phyloP scores from a whole-genome alignment of 495 filamentous ascomycete genomes.

The Lasiosphaeriaceae sp. region DNA sequence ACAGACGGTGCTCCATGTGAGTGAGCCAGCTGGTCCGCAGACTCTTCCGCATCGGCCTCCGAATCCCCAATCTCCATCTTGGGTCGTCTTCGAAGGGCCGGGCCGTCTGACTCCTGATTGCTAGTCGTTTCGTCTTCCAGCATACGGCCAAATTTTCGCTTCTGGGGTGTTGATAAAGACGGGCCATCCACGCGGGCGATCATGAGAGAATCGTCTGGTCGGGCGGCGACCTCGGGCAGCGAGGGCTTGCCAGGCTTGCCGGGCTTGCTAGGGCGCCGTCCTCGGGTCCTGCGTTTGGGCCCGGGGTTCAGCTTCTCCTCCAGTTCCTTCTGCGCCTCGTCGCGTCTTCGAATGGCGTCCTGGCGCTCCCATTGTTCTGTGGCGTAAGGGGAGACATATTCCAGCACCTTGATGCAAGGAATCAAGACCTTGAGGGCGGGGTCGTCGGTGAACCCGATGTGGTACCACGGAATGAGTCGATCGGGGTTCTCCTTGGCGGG shows the following conservation, averaged over 20 bases:
- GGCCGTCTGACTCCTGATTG: conserved; percentile 19
- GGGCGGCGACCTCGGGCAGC: background rate
- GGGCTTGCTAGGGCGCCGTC: conserved; percentile 13
- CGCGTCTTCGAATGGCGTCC: conserved; percentile 25
- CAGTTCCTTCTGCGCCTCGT: conserved; percentile 16
- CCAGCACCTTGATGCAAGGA: conserved; percentile 33
- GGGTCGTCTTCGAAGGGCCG: background rate
- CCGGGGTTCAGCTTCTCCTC: conserved; percentile 9
- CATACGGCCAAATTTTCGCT: conserved; percentile 11
- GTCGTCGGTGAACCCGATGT: conserved; percentile 41
- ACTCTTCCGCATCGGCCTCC: background rate
- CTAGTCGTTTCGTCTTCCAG: conserved; percentile 7
- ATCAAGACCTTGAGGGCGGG: conserved; percentile 36
- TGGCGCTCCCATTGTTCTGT: conserved; percentile 44
- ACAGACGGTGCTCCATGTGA: background rate
- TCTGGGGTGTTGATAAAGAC: conserved; percentile 31
- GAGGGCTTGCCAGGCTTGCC: background rate
- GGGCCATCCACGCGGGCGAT: conserved; percentile 23
- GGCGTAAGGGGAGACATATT: conserved; percentile 43
- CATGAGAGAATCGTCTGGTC: conserved; percentile 10
- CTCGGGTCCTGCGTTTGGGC: background rate
- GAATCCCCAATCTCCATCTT: background rate
- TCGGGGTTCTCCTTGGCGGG: conserved; percentile 20
- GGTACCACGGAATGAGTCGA: conserved; percentile 36
- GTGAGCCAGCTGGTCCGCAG: conserved; percentile 4